These are phyloP conservation scores for Cylindrodendrum hubeiense DNA, from an alignment of 2,329 filamentous ascomycete species.

Conservation along the genomic window DNA sequence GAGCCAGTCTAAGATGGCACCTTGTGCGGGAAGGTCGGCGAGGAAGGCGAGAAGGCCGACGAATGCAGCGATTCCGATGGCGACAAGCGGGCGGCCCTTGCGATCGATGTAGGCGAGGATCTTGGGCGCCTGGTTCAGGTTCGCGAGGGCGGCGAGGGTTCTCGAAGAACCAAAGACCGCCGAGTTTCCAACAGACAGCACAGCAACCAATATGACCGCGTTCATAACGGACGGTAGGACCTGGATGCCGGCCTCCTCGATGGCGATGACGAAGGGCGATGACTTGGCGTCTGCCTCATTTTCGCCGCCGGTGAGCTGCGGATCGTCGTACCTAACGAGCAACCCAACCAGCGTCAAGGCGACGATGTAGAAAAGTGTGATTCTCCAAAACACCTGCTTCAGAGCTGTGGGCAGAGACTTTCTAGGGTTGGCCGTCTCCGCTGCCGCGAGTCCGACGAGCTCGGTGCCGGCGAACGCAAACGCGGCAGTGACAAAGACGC, in stretches of 20 bases:
- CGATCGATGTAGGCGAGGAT: conserved; percentile 86
- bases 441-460: conserved; percentile 80
- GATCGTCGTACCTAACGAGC: conserved; percentile 80
- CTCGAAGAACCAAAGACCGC: conserved; percentile 92
- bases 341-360: conserved; percentile 85
- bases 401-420: conserved; percentile 88
- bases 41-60: conserved; percentile 85
- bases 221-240: conserved; percentile 93
- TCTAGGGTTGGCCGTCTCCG: conserved; percentile 82
- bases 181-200: conserved; percentile 91
- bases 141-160: conserved; percentile 89
- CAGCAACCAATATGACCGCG: conserved; percentile 90
- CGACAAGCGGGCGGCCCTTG: conserved; percentile 81
- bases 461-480: conserved; percentile 84
- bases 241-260: conserved; percentile 84
- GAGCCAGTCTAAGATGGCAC: conserved; percentile 82
- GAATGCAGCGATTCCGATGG: conserved; percentile 75
- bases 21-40: conserved; percentile 71
- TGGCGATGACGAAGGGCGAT: conserved; percentile 94
- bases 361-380: conserved; percentile 89
- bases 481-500: conserved; percentile 81
- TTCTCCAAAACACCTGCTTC: conserved; percentile 97
- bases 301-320: conserved; percentile 68
- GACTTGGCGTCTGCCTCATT: conserved; percentile 76
- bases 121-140: conserved; percentile 85